phyloP scores from a whole-genome alignment of 2,329 filamentous ascomycete species.

The Drechslerella stenobrocha region DNA sequence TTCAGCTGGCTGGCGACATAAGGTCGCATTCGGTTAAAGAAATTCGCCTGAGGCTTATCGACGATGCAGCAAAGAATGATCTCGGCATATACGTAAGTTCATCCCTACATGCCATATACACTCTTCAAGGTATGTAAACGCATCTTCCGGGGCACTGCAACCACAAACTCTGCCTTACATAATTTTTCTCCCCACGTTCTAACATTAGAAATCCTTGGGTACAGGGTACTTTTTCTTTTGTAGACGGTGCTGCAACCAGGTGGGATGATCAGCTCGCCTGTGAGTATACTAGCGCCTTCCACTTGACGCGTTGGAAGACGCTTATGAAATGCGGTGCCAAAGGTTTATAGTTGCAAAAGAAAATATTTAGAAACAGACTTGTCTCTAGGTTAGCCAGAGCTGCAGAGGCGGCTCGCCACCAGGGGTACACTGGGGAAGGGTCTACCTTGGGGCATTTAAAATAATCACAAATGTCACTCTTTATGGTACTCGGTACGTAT shows the following conservation, averaged over 20 bases:
- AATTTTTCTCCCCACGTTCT: constrained; percentile 35
- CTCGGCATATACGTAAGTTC: constrained; percentile 30
- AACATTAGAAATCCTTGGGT: constrained; percentile 46
- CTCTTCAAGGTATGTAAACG: constrained; percentile 14
- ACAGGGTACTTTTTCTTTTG: constrained; percentile 16
- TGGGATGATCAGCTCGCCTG: constrained; percentile 41
- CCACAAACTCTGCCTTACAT: constrained; percentile 32
- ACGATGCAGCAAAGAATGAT: too few relatives aligned
- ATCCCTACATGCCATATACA: too few relatives aligned
- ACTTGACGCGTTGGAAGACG: constrained; percentile 40
- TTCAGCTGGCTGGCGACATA: constrained; percentile 27
- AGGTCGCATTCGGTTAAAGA: constrained; percentile 19
- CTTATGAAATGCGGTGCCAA: constrained; percentile 43
- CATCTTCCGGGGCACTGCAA: constrained; percentile 13
- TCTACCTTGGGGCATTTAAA: constrained; percentile 6
- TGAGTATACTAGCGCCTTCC: constrained; percentile 30
- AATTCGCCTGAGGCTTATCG: constrained; percentile 34
- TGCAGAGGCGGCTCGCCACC: constrained; percentile 2
- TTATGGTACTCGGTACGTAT: constrained; percentile 5
- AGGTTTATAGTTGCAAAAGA: constrained; percentile 20
- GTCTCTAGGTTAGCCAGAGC: constrained; percentile 20
- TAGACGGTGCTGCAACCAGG: constrained; percentile 29
- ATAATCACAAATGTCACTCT: constrained; percentile 44
- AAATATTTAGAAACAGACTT: constrained; percentile 23
- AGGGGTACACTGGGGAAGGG: constrained; percentile 28